Percentiles rank a stretch among this genome's conserved stretches.
phyloP scores from a whole-genome alignment of 257 asterid species.

The Schizonepeta tenuifolia region DNA sequence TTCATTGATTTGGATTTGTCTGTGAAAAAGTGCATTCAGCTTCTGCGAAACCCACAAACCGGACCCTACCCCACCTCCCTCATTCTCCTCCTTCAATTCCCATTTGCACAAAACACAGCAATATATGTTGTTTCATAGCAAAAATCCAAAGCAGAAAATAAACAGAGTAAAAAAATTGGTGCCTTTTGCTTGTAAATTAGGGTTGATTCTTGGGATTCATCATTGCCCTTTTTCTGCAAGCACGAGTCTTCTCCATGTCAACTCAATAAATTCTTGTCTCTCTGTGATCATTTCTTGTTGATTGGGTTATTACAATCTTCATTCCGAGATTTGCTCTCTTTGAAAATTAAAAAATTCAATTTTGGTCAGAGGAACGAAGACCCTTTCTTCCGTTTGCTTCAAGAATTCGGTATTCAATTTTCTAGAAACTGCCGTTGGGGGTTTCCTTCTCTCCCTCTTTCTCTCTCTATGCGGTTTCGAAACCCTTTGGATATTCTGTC shows the following conservation, averaged over 20 bases:
- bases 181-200: constrained; percentile 41
- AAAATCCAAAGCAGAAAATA: background rate
- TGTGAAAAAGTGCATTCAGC: constrained; percentile 36
- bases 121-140: constrained; percentile 32
- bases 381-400: constrained; percentile 25
- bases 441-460: constrained; percentile 20
- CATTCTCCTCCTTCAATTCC: constrained; percentile 25
- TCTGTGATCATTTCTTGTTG: constrained; percentile 51
- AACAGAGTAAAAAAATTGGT: background rate
- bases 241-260: constrained; percentile 42
- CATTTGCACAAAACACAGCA: constrained; percentile 33
- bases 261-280: constrained; percentile 34
- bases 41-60: constrained; percentile 38
- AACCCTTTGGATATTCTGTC: constrained; percentile 30
- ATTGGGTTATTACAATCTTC: constrained; percentile 51
- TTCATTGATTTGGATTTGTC: constrained; percentile 20
- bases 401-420: constrained; percentile 31
- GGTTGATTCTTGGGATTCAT: constrained; percentile 46
- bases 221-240: constrained; percentile 32
- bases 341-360: background rate
- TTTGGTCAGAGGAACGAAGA: background rate
- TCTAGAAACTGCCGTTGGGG: constrained; percentile 40
- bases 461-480: constrained; percentile 20
- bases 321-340: constrained; percentile 23
- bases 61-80: constrained; percentile 33